A percentile compares a stretch with the other conserved stretches of the same genome.
phyloP scores from a whole-genome alignment of 139 green algal species.

The Ettlia oleoabundans region DNA sequence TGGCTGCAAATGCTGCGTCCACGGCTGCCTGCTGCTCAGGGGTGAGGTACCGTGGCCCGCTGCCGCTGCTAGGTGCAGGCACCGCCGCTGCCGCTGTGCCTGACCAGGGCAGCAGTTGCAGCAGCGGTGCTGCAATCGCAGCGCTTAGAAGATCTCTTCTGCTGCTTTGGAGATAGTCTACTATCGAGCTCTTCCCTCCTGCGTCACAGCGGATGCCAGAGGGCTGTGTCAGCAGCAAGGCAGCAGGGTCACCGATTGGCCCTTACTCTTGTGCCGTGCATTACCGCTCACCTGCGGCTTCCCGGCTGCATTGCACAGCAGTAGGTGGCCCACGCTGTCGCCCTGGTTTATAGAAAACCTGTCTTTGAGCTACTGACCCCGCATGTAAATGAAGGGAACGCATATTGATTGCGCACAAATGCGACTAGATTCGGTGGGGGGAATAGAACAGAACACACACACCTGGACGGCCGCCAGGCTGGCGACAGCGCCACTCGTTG shows the following conservation, averaged over 20 bases:
- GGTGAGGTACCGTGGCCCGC: slow-evolving; percentile 20
- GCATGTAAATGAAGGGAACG: too few species aligned
- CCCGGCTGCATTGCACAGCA: not conserved
- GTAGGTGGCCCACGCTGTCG: not conserved
- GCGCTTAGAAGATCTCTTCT: not conserved
- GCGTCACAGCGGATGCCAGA: too few species aligned
- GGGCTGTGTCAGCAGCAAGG: too few species aligned
- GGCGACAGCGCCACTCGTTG: too few species aligned
- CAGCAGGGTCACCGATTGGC: too few species aligned
- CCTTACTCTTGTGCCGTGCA: too few species aligned
- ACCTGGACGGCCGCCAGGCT: too few species aligned
- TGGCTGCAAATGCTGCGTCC: slow-evolving; percentile 19
- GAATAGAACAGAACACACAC: too few species aligned
- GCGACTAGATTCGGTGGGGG: too few species aligned
- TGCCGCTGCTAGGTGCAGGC: not conserved
- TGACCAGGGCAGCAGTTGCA: not conserved
- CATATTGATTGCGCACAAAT: too few species aligned
- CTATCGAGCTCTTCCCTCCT: too few species aligned
- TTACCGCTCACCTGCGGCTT: not conserved
- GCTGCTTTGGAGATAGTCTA: not conserved
- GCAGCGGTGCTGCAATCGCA: not conserved
- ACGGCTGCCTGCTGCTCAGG: slow-evolving; percentile 17
- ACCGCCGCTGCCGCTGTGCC: not conserved
- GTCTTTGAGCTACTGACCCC: not conserved
- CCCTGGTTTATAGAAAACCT: not conserved